phyloP scores from a whole-genome alignment of 1,284 basidiomycete genomes.

The Ustilago lituana region DNA sequence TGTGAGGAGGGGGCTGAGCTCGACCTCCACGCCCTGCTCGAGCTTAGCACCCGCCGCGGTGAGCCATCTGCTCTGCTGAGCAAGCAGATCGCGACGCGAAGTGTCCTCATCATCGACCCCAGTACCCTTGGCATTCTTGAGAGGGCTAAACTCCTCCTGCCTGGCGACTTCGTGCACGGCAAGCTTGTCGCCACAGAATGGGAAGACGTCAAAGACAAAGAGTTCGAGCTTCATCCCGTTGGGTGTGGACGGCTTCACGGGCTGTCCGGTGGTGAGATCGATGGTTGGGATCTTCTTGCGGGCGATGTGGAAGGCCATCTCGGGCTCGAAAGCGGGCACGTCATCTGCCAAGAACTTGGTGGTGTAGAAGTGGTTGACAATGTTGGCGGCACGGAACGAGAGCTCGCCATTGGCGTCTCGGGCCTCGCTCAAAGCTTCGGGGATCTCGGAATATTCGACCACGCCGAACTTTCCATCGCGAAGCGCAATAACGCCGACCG shows the following conservation, averaged over 20 bases:
- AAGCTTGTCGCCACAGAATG: conserved; percentile 78
- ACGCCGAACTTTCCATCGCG: conserved; percentile 85
- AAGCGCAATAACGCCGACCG: conserved; percentile 91
- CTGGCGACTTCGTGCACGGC: conserved; percentile 89
- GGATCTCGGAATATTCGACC: conserved; percentile 97
- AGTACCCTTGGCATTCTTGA: conserved; percentile 96
- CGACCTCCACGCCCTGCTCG: conserved; percentile 79
- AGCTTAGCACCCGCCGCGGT: conserved; percentile 80
- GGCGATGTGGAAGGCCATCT: conserved; percentile 96
- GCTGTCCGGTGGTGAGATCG: conserved; percentile 68
- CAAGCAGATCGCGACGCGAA: conserved; percentile 85
- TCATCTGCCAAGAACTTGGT: conserved; percentile 82
- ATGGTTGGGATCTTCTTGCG: conserved; percentile 94
- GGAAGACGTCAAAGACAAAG: conserved; percentile 99
- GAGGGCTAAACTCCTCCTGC: conserved; percentile 89
- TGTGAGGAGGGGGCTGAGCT: conserved; percentile 85
- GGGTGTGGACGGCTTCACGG: conserved; percentile 83
- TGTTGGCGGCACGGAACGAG: conserved; percentile 92
- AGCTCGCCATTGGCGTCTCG: conserved; percentile 76
- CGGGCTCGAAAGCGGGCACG: conserved; percentile 79
- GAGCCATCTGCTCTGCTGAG: conserved; percentile 89
- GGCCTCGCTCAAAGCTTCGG: conserved; percentile 82
- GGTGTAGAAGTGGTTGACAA: conserved; percentile 98
- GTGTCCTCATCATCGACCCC: conserved; percentile 93
- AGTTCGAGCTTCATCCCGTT: conserved; percentile 99